These are phyloP conservation scores for Aspergillus fischeri DNA, from an alignment of 2,329 filamentous ascomycete species.

Conservation along the genomic window DNA sequence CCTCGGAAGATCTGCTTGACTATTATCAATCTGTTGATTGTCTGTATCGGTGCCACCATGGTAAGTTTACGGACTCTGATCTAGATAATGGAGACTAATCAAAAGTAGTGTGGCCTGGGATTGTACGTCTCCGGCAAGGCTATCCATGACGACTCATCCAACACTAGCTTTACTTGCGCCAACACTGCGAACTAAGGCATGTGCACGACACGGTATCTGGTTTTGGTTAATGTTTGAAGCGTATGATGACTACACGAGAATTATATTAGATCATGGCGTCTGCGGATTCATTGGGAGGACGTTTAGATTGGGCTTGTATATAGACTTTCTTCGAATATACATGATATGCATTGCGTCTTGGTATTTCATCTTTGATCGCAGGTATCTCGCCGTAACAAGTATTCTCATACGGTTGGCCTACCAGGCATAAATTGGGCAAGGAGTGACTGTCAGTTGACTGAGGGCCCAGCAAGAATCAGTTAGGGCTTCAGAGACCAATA, in stretches of 20 bases:
- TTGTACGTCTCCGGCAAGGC: conserved; percentile 36
- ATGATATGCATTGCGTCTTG: not conserved
- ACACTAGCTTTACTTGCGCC: conserved; percentile 37
- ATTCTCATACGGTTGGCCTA: no score
- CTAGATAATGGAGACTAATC: not conserved
- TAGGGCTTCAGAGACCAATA: no score
- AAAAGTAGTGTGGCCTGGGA: conserved; percentile 29
- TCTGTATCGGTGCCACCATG: conserved; percentile 30
- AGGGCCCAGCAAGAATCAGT: no score
- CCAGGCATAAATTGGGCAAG: no score
- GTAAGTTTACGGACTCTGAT: conserved; percentile 7
- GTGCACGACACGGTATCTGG: not conserved
- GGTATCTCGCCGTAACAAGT: no score
- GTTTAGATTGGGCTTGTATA: not conserved
- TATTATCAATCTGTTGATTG: conserved; percentile 42
- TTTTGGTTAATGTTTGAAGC: not conserved
- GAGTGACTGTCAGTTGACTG: no score
- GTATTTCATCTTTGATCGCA: no score
- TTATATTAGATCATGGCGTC: not conserved
- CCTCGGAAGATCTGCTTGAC: conserved; percentile 44
- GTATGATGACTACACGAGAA: not conserved
- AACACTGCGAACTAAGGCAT: conserved; percentile 22
- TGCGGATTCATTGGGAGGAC: not conserved
- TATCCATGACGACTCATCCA: conserved; percentile 30
- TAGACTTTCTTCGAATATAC: not conserved